Conservation (phyloP, 208 protist species). For the Trichomonas gallinae region DNA sequence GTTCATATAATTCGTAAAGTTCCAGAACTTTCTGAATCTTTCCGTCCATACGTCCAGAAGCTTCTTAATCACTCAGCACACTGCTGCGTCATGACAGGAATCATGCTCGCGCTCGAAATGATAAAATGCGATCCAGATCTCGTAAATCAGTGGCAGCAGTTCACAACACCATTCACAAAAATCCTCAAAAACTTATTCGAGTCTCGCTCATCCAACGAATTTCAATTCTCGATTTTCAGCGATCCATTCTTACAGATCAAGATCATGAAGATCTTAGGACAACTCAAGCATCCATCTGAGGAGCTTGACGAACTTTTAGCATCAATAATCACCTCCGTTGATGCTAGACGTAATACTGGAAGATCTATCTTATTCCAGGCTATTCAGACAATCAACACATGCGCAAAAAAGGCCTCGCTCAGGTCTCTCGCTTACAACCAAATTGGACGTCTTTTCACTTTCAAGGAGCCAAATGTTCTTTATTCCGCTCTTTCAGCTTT, state of each 20-base stretch:
- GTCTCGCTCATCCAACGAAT: not conserved
- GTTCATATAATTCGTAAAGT: not conserved
- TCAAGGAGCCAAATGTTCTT: not conserved
- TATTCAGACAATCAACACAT: not conserved
- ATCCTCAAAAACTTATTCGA: not conserved
- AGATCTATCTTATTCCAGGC: not conserved
- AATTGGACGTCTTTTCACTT: not conserved
- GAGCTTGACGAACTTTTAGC: not conserved
- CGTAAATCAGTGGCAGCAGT: not conserved
- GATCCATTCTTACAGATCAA: conserved; percentile 10
- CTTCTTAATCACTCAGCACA: not conserved
- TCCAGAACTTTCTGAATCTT: not conserved
- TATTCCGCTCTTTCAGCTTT: not conserved
- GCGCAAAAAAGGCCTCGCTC: not conserved
- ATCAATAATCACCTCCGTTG: not conserved
- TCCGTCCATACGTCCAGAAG: not conserved
- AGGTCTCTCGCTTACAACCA: not conserved
- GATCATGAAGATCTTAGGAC: not conserved
- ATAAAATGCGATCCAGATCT: not conserved
- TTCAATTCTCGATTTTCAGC: not conserved
- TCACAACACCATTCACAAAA: not conserved
- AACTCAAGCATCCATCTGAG: not conserved
- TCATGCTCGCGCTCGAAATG: not conserved
- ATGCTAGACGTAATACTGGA: not conserved
- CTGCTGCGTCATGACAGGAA: not conserved